A percentile compares a stretch with the other conserved stretches of the same genome.
phyloP scores from a whole-genome alignment of 768 basidiomycete genomes.

The Amanita rubescens region DNA sequence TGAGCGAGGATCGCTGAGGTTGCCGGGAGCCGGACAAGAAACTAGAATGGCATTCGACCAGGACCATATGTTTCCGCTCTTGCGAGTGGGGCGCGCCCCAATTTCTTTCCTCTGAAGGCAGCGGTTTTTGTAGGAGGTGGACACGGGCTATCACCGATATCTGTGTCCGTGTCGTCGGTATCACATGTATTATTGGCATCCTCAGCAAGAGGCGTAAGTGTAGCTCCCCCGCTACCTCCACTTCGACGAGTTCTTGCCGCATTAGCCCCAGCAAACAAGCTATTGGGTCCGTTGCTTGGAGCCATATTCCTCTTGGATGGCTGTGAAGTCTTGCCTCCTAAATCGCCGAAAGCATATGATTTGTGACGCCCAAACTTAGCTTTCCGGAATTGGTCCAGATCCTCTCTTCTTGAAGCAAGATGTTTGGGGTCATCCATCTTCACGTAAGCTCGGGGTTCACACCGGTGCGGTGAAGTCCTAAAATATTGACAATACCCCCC shows the following conservation, averaged over 20 bases:
- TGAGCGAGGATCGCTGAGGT: not conserved
- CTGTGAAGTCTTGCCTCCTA: conserved; percentile 34
- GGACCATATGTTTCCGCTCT: conserved; percentile 70
- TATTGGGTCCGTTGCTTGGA: conserved; percentile 41
- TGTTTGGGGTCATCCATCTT: conserved; percentile 93
- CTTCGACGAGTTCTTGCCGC: conserved; percentile 60
- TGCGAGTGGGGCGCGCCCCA: conserved; percentile 37
- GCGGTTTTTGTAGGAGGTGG: conserved; percentile 63
- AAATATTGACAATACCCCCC: conserved; percentile 93
- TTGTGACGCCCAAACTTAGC: conserved; percentile 83
- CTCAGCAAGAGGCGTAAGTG: conserved; percentile 58
- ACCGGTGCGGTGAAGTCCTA: conserved; percentile 57
- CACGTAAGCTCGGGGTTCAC: conserved; percentile 78
- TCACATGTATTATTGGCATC: conserved; percentile 54
- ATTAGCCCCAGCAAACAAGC: conserved; percentile 63
- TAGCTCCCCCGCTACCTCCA: conserved; percentile 21
- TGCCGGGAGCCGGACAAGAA: not conserved
- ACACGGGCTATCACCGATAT: conserved; percentile 83
- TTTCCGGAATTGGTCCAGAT: conserved; percentile 88
- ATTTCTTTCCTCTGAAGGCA: conserved; percentile 51
- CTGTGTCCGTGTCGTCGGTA: conserved; percentile 69
- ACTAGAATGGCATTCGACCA: conserved; percentile 42
- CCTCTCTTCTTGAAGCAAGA: conserved; percentile 71
- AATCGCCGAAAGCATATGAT: conserved; percentile 90
- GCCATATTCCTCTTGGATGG: conserved; percentile 61